Conservation (phyloP, 2,329 filamentous ascomycete species). For the Mycosphaerelloides madeirae region DNA sequence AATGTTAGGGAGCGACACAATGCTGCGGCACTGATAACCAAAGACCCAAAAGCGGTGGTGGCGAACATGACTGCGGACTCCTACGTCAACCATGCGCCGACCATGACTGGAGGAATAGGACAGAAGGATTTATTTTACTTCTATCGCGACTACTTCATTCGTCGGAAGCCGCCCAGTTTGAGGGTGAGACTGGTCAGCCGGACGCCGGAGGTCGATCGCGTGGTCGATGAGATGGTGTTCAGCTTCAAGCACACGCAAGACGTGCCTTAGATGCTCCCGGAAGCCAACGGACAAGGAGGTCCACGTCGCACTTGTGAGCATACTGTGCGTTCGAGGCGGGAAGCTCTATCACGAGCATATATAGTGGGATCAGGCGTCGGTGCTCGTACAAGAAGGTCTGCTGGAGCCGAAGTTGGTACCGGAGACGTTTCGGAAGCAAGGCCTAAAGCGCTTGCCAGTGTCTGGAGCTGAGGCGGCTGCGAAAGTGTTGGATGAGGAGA, state of each 20-base stretch:
- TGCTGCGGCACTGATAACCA: conserved; percentile 17
- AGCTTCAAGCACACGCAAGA: conserved; percentile 54
- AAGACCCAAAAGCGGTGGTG: conserved; percentile 29
- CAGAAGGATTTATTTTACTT: conserved; percentile 44
- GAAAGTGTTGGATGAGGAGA: conserved; percentile 39
- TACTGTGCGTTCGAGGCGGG: conserved; percentile 51
- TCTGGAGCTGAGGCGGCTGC: conserved; percentile 38
- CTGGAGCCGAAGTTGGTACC: conserved; percentile 52
- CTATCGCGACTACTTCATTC: conserved; percentile 54
- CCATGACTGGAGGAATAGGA: conserved; percentile 42
- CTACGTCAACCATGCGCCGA: conserved; percentile 38
- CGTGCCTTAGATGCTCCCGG: conserved; percentile 55
- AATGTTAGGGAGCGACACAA: conserved; percentile 35
- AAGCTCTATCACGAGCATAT: conserved; percentile 54
- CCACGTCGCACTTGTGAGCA: conserved; percentile 52
- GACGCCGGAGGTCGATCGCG: conserved; percentile 52
- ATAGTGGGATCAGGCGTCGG: conserved; percentile 58
- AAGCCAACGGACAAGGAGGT: conserved; percentile 53
- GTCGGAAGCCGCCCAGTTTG: conserved; percentile 50
- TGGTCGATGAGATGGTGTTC: conserved; percentile 57
- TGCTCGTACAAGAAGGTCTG: conserved; percentile 53
- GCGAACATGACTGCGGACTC: conserved; percentile 28
- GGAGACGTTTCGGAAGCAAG: conserved; percentile 37
- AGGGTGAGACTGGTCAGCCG: conserved; percentile 51
- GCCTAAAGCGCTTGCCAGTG: conserved; percentile 39